phyloP scores from a whole-genome alignment of 306 rosid genomes.

The Glycyrrhiza uralensis region DNA sequence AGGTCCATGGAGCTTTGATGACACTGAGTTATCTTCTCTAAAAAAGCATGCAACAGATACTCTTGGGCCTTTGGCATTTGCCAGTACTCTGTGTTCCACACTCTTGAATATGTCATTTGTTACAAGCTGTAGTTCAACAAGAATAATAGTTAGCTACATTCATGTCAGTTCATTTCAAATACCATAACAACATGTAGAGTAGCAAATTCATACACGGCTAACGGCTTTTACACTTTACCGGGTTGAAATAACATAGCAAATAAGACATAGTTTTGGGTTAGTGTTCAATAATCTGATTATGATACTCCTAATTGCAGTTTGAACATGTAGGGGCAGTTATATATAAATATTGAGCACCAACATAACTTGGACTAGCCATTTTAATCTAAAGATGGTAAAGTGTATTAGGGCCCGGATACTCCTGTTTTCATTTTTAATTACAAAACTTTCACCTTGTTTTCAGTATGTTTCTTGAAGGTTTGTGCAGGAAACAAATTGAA shows the following conservation, averaged over 20 bases:
- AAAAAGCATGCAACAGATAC: conserved; percentile 31
- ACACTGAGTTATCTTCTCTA: not conserved
- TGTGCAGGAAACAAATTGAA: too few species aligned
- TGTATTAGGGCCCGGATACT: too few species aligned
- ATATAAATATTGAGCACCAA: not conserved
- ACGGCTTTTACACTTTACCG: too few species aligned
- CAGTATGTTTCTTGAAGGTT: too few species aligned
- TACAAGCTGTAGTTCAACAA: conserved; percentile 17
- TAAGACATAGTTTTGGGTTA: not conserved
- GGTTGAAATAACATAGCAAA: too few species aligned
- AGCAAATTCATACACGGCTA: not conserved
- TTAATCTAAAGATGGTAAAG: not conserved
- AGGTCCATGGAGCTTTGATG: conserved; percentile 12
- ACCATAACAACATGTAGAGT: not conserved
- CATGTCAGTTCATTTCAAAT: not conserved
- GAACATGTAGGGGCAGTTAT: not conserved
- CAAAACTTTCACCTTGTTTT: not conserved
- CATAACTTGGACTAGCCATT: not conserved
- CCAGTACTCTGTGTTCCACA: conserved; percentile 25
- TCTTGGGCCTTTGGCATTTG: conserved; percentile 23
- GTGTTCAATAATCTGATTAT: not conserved
- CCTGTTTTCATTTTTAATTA: too few species aligned
- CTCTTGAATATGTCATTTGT: conserved; percentile 35
- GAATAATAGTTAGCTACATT: not conserved
- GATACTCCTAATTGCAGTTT: not conserved